phyloP scores from a whole-genome alignment of 495 filamentous ascomycete species.

The Neurospora sp. region DNA sequence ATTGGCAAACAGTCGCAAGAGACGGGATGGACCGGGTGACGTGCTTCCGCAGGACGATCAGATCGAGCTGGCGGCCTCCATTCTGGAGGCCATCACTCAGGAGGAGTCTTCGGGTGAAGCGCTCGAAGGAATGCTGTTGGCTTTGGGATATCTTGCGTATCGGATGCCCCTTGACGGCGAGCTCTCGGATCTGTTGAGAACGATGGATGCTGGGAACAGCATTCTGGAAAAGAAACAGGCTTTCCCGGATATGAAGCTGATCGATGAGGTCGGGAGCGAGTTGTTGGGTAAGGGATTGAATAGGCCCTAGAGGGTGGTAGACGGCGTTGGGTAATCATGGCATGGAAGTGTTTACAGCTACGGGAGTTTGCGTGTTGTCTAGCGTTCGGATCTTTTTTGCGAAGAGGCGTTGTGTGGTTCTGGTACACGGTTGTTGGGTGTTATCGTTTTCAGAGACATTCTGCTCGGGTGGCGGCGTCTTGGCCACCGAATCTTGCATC shows the following conservation, averaged over 20 bases:
- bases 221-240: constrained; percentile 44
- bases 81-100: constrained; percentile 62
- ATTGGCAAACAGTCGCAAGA: constrained; percentile 53
- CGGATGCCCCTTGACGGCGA: constrained; percentile 56
- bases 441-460: neutral
- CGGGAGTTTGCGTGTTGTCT: neutral
- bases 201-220: constrained; percentile 55
- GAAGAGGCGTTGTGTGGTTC: neutral
- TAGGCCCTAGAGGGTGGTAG: constrained; percentile 7
- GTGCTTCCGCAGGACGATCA: constrained; percentile 56
- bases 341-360: neutral
- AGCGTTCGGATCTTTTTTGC: neutral
- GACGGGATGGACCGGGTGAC: constrained; percentile 48
- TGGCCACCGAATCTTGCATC: neutral
- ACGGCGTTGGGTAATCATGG: neutral
- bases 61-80: constrained; percentile 65
- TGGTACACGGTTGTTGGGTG: neutral
- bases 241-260: constrained; percentile 45
- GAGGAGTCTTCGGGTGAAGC: constrained; percentile 62
- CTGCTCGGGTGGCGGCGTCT: neutral
- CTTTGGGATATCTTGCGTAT: constrained; percentile 66
- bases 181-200: constrained; percentile 61
- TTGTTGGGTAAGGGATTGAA: constrained; percentile 33
- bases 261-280: constrained; percentile 46
- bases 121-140: constrained; percentile 59